Evolutionary conservation across 2,329 filamentous ascomycete genomes (phyloP), one percentile per base, ranked within the genome.

Genomic region (Cytospora schulzeri): DNA sequence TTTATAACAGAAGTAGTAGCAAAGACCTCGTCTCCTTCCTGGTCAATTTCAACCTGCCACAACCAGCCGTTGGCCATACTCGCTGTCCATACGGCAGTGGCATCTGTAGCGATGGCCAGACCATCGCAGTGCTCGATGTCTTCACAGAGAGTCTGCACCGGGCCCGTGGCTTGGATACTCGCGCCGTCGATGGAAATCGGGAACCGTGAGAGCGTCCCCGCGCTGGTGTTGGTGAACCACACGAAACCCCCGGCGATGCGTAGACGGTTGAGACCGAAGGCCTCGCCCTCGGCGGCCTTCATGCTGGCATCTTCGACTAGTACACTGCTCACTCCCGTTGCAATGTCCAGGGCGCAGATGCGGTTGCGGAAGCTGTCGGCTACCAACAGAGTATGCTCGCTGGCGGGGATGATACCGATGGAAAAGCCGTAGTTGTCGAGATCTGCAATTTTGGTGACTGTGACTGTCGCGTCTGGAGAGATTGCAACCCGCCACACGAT

Each of bases 171-270:
- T 22, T 6, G 38, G 52, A 62, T 45, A 5, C 22, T 56, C 38
- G 52, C 15, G 22, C 60, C 60, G 11, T 56, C 41, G 15, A 35
- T 14, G 17, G 60, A 56, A 41, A 62, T 50, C 22, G 60, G 60
- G 52, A 62, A 62, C n/a, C 60, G 60, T 29, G 52, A 62, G 28
- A 62, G 52, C 28, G 60, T 62, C n/a, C 60, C 60, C 8, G 60
- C 60, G 53, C 60, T 62, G 52, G 60, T 56, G 41, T 62, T 62
- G 15, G 60, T 62, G 29, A 62, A 62, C 60, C 60, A 62, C 9
- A 62, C 60, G 52, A 7, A 24, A 3, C 52, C 60, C 17, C n/a
- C 15, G 38, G 38, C 60, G 52, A 62, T 38, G 28, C 60, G 60
- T 17, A 62, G 52, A 14, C 60, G 60, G 53, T 62, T 62, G 22